Evolutionary conservation across 2,329 filamentous ascomycete species (phyloP), one percentile per base, ranked within the genome.

Genomic region (Grosmannia clavigera): DNA sequence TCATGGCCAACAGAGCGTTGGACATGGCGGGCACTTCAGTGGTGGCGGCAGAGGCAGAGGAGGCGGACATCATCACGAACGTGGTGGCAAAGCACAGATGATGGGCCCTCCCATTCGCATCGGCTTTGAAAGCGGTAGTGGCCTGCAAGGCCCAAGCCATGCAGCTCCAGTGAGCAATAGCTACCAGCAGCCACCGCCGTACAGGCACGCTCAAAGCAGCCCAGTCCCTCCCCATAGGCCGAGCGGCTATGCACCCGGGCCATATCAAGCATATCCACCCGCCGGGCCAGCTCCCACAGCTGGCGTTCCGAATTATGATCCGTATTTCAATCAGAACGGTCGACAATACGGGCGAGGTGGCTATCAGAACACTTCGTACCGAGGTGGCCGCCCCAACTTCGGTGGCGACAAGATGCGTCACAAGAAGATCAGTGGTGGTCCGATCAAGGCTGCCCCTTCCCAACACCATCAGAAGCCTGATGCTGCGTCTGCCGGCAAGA

Each of bases 61-160:
- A 38, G 72, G 74, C 58, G 71, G 73, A 54, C 69, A 69, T 35
- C 72, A 75, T 57, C 74, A 76, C 63, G 67, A 67, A 58, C 70
- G 72, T 46, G 70, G 73, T 35, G 68, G 71, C 70, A 71, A 70
- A 58, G 63, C 68, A 1, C 70, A 69, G 68, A 72, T 76, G 65
- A 80, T 78, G 81, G 81, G 77, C 0, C 78, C 78, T 40, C 78
- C 78, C 2, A 78, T 82, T 64, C 75, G 75, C 60, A 80, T 81
- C 73, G 78, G 78, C 3, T 80, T 80, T 69, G 79, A 81, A 56
- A 64, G 57, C 25, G 61, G 60, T 58, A 71, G 71, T 58, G 63
- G 38, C 6, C 29, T 63, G 22, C 66, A 65, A 38, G 61, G 65
- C 54, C 68, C 67, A 58, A 74, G 79, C 61, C 72, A 75, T 55